Base-by-base conservation (phyloP, 2,329 filamentous ascomycete species). In the Talaromyces atroroseus region DNA sequence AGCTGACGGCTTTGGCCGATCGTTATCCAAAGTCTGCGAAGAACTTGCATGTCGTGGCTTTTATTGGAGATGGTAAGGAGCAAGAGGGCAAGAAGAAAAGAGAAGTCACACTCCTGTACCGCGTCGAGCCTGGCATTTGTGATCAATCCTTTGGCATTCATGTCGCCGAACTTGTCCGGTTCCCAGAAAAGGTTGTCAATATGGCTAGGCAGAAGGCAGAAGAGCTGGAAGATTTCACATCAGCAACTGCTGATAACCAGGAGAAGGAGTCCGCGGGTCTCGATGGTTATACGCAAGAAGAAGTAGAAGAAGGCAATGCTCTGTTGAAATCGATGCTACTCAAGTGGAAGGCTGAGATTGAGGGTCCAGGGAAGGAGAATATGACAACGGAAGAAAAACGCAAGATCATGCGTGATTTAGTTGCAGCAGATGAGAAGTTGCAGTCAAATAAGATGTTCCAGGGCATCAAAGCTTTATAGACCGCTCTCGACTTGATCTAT, bases 131-230 rank as follows among this genome's bases (percentile, higher is more conserved):
- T 0, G 94, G 94, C 49, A 88, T 99, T 64, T 96, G 91, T 69
- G 94, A 99, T 72, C 94, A 99, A 76, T 94, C 88, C 58, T 99
- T 99, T 71, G 94, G 94, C 65, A 99, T 99, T 65, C 94, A 99
- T 74, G 95, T 99, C 14, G 94, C 94, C 0, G 94, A 99, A 76
- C 82, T 99, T 5, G 94, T 99, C 20, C 85, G 92, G 46, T 99
- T 99, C 76, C 94, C 94, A 0, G 87, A 90, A 64, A 99, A 99
- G 76, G 95, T 99, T 16, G 89, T 99, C 59, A 90, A 91, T 61
- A 99, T 99, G 95, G 94, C 94, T n/a, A 95, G 95, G 76, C 84
- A 94, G 64, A 99, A 99, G 77, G 94, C 94, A 0, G 94, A 97
- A 71, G 95, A 99, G 78, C 80, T 99, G 36, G 94, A 99, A 71